These are phyloP conservation scores for Kluyveromyces wickerhamii DNA, from an alignment of 805 yeast genomes.

Conservation along the genomic window DNA sequence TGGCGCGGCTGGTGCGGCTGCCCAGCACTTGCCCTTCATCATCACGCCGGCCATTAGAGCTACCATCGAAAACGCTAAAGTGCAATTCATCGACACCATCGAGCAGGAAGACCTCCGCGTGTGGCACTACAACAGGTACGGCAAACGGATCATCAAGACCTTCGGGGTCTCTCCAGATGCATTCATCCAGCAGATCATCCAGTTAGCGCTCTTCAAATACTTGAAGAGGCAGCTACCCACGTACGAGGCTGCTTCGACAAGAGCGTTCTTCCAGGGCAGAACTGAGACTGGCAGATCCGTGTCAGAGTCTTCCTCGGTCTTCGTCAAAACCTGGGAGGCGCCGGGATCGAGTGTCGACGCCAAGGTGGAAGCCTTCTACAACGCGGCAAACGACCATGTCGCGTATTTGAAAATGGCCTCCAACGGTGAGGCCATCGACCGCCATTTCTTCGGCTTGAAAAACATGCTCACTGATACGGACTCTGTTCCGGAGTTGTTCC, in stretches of 20 bases:
- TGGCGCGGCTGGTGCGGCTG: constrained; percentile 7
- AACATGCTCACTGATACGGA: constrained; percentile 56
- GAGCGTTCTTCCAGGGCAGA: constrained; percentile 82
- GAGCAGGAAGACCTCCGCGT: constrained; percentile 66
- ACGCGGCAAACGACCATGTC: constrained; percentile 69
- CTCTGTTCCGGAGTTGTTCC: constrained; percentile 55
- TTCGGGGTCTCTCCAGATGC: constrained; percentile 91
- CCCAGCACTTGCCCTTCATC: constrained; percentile 43
- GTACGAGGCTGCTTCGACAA: constrained; percentile 92
- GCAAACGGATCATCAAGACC: constrained; percentile 76
- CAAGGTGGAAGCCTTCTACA: constrained; percentile 60
- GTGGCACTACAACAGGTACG: constrained; percentile 76
- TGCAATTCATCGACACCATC: constrained; percentile 44
- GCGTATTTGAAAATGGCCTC: constrained; percentile 68
- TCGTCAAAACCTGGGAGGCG: constrained; percentile 69
- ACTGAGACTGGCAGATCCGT: constrained; percentile 91
- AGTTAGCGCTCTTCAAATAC: constrained; percentile 80
- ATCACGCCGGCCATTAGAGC: constrained; percentile 43
- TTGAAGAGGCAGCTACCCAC: constrained; percentile 80
- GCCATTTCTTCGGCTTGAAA: constrained; percentile 87
- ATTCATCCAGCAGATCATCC: constrained; percentile 81
- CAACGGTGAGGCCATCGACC: constrained; percentile 83
- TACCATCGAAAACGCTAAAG: constrained; percentile 49
- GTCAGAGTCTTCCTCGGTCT: constrained; percentile 57
- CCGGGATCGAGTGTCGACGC: constrained; percentile 38